Evolutionary conservation across 371 early-diverging fungal genomes (phyloP).

Genomic region (Mucor indicus): DNA sequence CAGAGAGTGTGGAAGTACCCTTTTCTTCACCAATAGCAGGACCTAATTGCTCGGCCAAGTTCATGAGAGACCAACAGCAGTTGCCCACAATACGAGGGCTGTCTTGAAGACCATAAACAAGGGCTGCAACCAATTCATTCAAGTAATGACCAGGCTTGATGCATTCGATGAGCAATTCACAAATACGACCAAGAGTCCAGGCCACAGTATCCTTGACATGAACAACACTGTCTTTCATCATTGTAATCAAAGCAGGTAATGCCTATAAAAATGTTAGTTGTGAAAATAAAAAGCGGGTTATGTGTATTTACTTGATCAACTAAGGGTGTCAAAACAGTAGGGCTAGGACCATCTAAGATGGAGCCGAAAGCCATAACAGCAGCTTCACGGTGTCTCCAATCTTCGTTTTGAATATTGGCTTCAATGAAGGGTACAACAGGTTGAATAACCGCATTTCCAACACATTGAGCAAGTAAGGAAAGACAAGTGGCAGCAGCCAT

Average conservation of each 20-base stretch:
- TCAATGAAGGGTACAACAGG: conserved; percentile 91
- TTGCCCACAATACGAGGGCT: conserved; percentile 85
- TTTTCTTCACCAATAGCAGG: conserved; percentile 45
- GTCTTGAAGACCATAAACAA: conserved; percentile 81
- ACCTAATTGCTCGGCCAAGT: conserved; percentile 77
- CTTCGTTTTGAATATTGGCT: conserved; percentile 70
- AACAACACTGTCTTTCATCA: conserved; percentile 83
- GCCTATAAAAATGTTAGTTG: conserved; percentile 54
- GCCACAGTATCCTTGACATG: conserved; percentile 95
- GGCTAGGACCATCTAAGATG: conserved; percentile 91
- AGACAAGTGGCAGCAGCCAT: conserved; percentile 98
- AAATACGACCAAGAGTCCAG: conserved; percentile 95
- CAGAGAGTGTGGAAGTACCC: conserved; percentile 69
- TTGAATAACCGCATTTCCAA: conserved; percentile 72
- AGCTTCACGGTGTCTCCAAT: conserved; percentile 95
- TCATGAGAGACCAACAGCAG: conserved; percentile 91
- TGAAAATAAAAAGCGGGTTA: conserved; percentile 4
- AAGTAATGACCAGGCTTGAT: conserved; percentile 77
- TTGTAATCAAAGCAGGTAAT: conserved; percentile 79
- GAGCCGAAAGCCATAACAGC: conserved; percentile 98
- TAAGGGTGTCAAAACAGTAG: conserved; percentile 64
- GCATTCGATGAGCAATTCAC: conserved; percentile 66
- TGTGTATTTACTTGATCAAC: conserved; percentile 55
- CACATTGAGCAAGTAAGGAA: conserved; percentile 80
- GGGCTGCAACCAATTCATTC: conserved; percentile 68